Evolutionary conservation across 148 eudicot species (phyloP).

Genomic region (Nepenthes mirabilis): DNA sequence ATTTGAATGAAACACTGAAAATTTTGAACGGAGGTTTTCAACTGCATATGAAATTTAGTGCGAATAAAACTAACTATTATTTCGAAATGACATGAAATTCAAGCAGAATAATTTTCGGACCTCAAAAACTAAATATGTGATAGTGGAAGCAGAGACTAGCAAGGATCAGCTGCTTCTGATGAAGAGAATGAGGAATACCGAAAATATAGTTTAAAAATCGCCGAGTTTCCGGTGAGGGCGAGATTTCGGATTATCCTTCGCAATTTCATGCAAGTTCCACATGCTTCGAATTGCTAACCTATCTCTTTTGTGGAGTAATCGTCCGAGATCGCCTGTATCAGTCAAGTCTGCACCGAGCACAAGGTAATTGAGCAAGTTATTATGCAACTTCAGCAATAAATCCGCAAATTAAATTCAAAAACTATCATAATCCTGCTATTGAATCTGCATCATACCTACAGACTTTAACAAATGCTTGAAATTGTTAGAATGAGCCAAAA

Average conservation of each 20-base stretch:
- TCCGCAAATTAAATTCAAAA: neutral
- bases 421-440: conserved; percentile 1
- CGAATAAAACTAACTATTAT: too few relatives aligned
- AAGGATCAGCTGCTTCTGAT: neutral
- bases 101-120: too few relatives aligned
- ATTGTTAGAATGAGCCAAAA: conserved; percentile 15
- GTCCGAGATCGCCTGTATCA: conserved; percentile 6
- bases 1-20: too few relatives aligned
- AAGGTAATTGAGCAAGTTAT: neutral
- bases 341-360: conserved; percentile 13
- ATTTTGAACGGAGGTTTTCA: too few relatives aligned
- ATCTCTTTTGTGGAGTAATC: conserved; percentile 18
- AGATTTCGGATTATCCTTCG: conserved; percentile 4
- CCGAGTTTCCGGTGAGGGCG: conserved; percentile 43
- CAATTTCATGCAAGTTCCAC: conserved; percentile 30
- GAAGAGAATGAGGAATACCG: neutral
- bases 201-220: conserved; percentile 18
- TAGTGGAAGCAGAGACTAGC: too few relatives aligned
- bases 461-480: conserved; percentile 15
- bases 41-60: too few relatives aligned
- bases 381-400: neutral
- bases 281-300: conserved; percentile 38
- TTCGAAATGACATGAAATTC: too few relatives aligned
- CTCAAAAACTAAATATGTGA: too few relatives aligned
- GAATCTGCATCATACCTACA: conserved; percentile 19